Percentiles rank a stretch among this genome's conserved stretches.
These are phyloP conservation scores for Claviceps arundinis DNA, from an alignment of 2,329 filamentous ascomycete genomes.

Conservation along the genomic window DNA sequence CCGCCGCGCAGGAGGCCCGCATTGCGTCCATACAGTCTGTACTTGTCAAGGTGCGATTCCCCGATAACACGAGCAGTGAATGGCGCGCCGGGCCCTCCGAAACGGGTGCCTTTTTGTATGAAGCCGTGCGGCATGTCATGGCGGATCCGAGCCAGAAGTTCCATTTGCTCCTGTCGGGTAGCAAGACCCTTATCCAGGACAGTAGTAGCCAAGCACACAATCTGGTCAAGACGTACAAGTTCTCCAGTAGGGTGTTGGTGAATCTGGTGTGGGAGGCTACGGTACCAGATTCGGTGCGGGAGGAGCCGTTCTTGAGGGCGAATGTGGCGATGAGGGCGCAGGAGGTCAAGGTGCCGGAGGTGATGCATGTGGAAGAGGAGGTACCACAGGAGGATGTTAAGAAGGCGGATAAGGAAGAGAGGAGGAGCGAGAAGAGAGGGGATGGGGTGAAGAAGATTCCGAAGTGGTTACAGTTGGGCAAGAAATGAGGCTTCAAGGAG, in stretches of 20 bases:
- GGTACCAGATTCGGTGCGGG: conserved; percentile 42
- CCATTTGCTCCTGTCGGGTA: conserved; percentile 51
- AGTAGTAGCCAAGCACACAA: conserved; percentile 32
- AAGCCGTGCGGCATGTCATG: conserved; percentile 61
- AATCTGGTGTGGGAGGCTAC: conserved; percentile 62
- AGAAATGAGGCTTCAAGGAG: conserved; percentile 38
- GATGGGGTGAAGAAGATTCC: conserved; percentile 38
- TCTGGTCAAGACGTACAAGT: conserved; percentile 60
- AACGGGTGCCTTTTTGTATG: conserved; percentile 59
- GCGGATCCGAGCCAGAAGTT: conserved; percentile 53
- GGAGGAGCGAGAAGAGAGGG: conserved; percentile 25
- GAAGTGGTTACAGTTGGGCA: conserved; percentile 62
- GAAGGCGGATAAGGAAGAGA: conserved; percentile 18
- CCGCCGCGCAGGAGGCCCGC: conserved; percentile 49
- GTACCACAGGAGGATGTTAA: conserved; percentile 1
- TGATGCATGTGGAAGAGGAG: conserved; percentile 26
- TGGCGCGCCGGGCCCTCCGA: conserved; percentile 56
- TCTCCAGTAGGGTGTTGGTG: conserved; percentile 58
- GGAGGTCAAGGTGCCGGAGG: conserved; percentile 51
- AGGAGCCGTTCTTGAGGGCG: conserved; percentile 43
- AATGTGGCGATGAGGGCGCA: conserved; percentile 48
- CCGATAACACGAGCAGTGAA: conserved; percentile 68
- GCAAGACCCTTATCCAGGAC: conserved; percentile 35
- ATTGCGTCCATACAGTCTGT: conserved; percentile 55
- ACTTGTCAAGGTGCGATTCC: conserved; percentile 70